Evolutionary conservation across 1,139 yeast genomes (phyloP), one percentile per base, ranked within the genome.

Genomic region (Pichia sp.): DNA sequence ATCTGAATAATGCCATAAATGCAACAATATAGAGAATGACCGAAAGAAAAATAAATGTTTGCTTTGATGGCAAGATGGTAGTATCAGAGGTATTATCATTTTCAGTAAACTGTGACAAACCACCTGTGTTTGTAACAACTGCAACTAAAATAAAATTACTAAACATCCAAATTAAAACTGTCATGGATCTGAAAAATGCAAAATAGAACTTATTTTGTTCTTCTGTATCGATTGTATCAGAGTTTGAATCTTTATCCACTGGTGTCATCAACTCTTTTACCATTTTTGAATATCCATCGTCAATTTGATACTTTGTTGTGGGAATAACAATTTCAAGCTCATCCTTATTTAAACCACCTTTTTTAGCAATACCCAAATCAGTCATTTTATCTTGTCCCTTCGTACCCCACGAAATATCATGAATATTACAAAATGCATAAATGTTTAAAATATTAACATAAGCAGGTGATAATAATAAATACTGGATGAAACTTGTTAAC

Each of bases 381-480:
- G 68, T 66, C 56, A 73, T 73, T 49, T 79, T 79, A 29, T 78
- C 79, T 47, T 76, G 85, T 26, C 88, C 90, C 64, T 85, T 84
- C 25, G 92, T 85, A 61, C 95, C 95, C 95, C 95, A 85, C 0
- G 92, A 82, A 45, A 85, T 82, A 67, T 85, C 95, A 65, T 85
- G 90, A 57, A 85, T 83, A 63, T 85, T 85, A 71, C 94, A 85
- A 65, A 85, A 85, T 7, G 94, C 87, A 63, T 85, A 85, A 51
- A 85, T 88, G 61, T 85, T 85, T 59, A 85, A 72, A 45, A 85
- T 85, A 61, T 85, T 85, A 64, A 84, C 78, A 65, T 85, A 85
- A 1, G 86, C 76, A 1, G 95, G 95, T 41, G 87, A 79, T 50
- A 85, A 67, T 51, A 85, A 68, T 48, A 85, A 68, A 61, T 85